Percentiles rank a stretch among this genome's conserved stretches.
Evolutionary conservation across 2,329 filamentous ascomycete species (phyloP).

Genomic region (Pyrenophora tritici-repentis): DNA sequence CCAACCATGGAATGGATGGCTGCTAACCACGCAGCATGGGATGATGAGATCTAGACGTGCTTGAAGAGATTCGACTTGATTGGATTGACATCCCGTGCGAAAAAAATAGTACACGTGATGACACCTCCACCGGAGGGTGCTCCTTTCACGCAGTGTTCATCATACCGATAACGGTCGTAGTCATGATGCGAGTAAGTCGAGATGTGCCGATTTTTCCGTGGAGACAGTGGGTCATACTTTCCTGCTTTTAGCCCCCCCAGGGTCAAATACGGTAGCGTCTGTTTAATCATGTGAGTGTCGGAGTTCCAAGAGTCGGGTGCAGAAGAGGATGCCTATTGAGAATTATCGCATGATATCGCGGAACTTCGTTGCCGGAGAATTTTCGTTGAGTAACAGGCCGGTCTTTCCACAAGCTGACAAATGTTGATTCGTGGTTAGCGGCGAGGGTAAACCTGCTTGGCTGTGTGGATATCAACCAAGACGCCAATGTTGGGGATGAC

Average conservation of each 20-base stretch:
- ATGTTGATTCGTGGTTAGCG: constrained; percentile 16
- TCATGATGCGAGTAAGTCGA: constrained; percentile 75
- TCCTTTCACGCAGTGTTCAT: neutral
- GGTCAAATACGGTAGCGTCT: constrained; percentile 65
- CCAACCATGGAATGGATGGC: too few species aligned
- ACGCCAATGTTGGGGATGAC: constrained; percentile 11
- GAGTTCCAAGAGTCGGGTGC: constrained; percentile 76
- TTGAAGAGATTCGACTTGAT: too few species aligned
- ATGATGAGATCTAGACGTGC: too few species aligned
- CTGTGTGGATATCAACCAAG: constrained; percentile 4
- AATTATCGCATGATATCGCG: constrained; percentile 62
- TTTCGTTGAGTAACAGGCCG: constrained; percentile 58
- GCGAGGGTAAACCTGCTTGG: constrained; percentile 7
- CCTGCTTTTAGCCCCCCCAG: constrained; percentile 72
- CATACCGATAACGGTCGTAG: constrained; percentile 67
- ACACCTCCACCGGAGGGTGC: too few species aligned
- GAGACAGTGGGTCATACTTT: constrained; percentile 66
- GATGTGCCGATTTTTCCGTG: constrained; percentile 62
- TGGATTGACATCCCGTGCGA: too few species aligned
- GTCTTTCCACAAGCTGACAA: constrained; percentile 30
- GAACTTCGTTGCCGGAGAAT: constrained; percentile 65
- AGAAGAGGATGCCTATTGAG: constrained; percentile 69
- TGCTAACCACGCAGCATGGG: too few species aligned
- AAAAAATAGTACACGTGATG: too few species aligned
- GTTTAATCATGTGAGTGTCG: constrained; percentile 77